Evolutionary conservation across 176 grass and related monocot species (phyloP), one percentile per base, ranked within the genome.

Genomic region (Cenchrus purpureus): DNA sequence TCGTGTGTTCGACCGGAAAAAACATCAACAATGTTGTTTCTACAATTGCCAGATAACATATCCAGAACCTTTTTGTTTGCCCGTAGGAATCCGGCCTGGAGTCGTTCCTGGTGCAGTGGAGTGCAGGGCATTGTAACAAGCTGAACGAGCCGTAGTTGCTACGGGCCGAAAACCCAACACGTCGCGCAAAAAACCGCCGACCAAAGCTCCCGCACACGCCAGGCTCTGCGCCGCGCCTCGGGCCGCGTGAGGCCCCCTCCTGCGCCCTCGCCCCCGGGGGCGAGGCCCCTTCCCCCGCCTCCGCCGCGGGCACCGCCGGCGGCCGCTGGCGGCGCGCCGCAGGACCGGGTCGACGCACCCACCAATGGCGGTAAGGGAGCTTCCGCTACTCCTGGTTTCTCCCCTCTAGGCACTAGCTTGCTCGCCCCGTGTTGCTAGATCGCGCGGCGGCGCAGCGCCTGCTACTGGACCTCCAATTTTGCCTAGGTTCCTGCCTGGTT

Each of bases 171-270:
- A 80, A 80, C 49, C 31, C 48, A 80, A 80, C 79, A 57, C 65
- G 50, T 81, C 50, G 65, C 65, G 65, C 20, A 65, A 51, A 57
- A 82, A 81, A 81, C 65, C 51, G 51, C 66, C 65, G n/a, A 82
- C 32, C 63, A 37, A 40, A 12, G 5, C 63, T 28, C 48, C 50
- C 79, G 64, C 79, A 58, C 86, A 83, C 73, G 73, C 68, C 83
- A 89, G 68, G 87, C 87, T 14, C 83, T 92, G 34, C 87, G 90
- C 79, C 79, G 83, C 40, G 77, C 77, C 58, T 71, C 82, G 8
- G 82, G 82, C 20, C 86, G 53, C 73, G 68, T 89, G 83, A 66
- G 83, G 32, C 13, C 72, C 20, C 89, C 85, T 48, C 50, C 73
- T 0, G 10, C 82, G 5, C 59, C 86, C 5, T 16, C 74, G 6